A percentile compares a stretch with the other conserved stretches of the same genome.
phyloP scores from a whole-genome alignment of 108 stramenopile species.

The Halocafeteria seosinensis region DNA sequence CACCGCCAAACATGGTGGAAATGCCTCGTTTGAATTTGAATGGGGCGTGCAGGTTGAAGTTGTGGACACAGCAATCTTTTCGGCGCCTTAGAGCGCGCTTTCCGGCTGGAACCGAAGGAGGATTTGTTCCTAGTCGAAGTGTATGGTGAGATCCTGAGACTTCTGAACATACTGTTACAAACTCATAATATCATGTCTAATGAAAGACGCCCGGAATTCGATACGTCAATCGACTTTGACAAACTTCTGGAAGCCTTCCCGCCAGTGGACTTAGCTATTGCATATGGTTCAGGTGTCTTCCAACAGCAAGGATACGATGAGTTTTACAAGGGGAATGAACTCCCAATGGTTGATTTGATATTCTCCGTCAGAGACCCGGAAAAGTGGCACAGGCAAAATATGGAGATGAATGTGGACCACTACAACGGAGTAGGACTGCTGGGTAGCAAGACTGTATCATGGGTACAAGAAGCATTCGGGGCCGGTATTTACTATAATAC shows the following conservation, averaged over 20 bases:
- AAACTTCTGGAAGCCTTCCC: background rate
- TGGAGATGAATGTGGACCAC: background rate
- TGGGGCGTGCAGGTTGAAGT: too few species aligned
- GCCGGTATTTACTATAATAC: background rate
- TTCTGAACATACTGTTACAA: too few species aligned
- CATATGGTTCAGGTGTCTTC: background rate
- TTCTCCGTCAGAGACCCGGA: background rate
- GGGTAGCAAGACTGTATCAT: background rate
- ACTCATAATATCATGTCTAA: too few species aligned
- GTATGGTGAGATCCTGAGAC: too few species aligned
- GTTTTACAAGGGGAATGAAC: background rate
- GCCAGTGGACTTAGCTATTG: background rate
- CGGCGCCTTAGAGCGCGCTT: too few species aligned
- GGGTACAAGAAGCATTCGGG: background rate
- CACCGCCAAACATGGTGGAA: too few species aligned
- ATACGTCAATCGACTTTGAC: background rate
- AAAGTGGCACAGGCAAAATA: background rate
- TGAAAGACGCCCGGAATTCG: too few species aligned
- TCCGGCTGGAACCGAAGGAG: too few species aligned
- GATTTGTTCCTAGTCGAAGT: too few species aligned
- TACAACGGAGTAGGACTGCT: background rate
- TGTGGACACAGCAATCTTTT: too few species aligned
- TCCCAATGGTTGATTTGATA: background rate
- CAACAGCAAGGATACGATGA: background rate
- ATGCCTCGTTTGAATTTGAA: too few species aligned